Evolutionary conservation across 2,329 filamentous ascomycete species (phyloP).

Genomic region (Pestalotiopsis fici): DNA sequence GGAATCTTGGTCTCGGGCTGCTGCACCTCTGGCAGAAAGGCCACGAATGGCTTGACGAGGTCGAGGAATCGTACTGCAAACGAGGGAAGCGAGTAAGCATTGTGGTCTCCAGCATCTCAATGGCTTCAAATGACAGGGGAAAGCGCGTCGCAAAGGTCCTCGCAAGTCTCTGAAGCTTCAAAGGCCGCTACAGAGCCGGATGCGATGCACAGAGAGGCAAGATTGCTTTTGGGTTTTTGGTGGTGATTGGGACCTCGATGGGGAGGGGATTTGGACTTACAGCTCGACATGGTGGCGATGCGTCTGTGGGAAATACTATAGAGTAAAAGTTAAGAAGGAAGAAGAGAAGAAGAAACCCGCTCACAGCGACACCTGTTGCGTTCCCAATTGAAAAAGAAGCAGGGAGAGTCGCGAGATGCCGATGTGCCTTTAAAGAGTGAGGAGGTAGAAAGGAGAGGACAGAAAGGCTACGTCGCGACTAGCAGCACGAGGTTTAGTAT

Average conservation of each 20-base stretch:
- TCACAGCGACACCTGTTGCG: constrained; percentile 6
- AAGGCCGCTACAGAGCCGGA: not conserved
- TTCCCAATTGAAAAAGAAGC: constrained; percentile 21
- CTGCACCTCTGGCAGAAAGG: constrained; percentile 98
- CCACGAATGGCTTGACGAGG: constrained; percentile 98
- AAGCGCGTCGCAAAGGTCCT: constrained; percentile 16
- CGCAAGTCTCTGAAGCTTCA: constrained; percentile 12
- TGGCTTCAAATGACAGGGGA: not conserved
- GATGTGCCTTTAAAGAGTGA: not conserved
- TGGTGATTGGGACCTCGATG: constrained; percentile 1
- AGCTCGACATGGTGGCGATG: constrained; percentile 34
- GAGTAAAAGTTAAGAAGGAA: constrained; percentile 12
- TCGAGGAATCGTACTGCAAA: constrained; percentile 93
- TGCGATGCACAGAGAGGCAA: not conserved
- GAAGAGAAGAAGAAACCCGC: constrained; percentile 18
- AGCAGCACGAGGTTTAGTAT: constrained; percentile 11
- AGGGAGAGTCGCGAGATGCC: constrained; percentile 6
- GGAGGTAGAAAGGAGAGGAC: not conserved
- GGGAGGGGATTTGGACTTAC: constrained; percentile 27
- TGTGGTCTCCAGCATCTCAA: constrained; percentile 13
- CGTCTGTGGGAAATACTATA: constrained; percentile 14
- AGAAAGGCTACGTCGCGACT: constrained; percentile 9
- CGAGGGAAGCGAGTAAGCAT: constrained; percentile 20
- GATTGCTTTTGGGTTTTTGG: not conserved
- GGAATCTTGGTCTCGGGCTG: constrained; percentile 97